Conservation (phyloP, 2,329 filamentous ascomycete species). For the Epichloe brachyelytri region DNA sequence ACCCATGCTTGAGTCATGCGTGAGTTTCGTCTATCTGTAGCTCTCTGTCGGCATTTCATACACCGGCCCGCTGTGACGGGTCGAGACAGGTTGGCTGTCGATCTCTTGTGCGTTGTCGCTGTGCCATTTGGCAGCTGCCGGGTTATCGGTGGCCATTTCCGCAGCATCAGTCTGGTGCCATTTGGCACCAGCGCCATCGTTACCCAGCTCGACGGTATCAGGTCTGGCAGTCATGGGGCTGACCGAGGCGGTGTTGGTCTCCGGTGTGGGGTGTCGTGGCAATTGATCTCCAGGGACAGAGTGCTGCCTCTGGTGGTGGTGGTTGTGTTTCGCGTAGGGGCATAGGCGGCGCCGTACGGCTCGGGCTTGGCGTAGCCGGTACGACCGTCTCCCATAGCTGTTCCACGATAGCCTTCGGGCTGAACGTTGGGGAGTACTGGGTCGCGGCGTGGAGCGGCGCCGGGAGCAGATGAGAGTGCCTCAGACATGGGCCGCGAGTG, state of each 20-base stretch:
- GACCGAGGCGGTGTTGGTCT: slow-evolving; percentile 7
- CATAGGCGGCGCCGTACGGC: slow-evolving; percentile 20
- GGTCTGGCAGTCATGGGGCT: slow-evolving; percentile 6
- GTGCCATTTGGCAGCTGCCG: slow-evolving; percentile 20
- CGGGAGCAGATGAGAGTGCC: slow-evolving; percentile 12
- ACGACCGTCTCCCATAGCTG: slow-evolving; percentile 25
- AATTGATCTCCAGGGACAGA: slow-evolving; percentile 10
- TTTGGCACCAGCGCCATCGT: slow-evolving; percentile 4
- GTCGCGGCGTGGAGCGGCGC: slow-evolving; percentile 14
- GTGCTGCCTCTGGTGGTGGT: slow-evolving; percentile 8
- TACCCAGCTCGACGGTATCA: slow-evolving; percentile 9
- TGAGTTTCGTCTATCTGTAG: slow-evolving; percentile 17
- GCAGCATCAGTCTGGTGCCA: slow-evolving; percentile 8
- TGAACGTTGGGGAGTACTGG: slow-evolving; percentile 12
- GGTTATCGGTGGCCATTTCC: slow-evolving; percentile 22
- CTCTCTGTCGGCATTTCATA: slow-evolving; percentile 30
- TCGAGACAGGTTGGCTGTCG: slow-evolving; percentile 22
- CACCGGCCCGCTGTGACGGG: slow-evolving; percentile 22
- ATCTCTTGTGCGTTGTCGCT: slow-evolving; percentile 25
- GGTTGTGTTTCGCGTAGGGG: slow-evolving; percentile 11
- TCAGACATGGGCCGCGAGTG: slow-evolving; percentile 20
- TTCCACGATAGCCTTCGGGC: slow-evolving; percentile 26
- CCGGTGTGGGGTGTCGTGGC: slow-evolving; percentile 16
- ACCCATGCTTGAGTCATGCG: background rate
- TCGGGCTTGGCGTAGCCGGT: slow-evolving; percentile 26